Base-by-base conservation (phyloP, 345 rosid genomes). In the Linum tenue region DNA sequence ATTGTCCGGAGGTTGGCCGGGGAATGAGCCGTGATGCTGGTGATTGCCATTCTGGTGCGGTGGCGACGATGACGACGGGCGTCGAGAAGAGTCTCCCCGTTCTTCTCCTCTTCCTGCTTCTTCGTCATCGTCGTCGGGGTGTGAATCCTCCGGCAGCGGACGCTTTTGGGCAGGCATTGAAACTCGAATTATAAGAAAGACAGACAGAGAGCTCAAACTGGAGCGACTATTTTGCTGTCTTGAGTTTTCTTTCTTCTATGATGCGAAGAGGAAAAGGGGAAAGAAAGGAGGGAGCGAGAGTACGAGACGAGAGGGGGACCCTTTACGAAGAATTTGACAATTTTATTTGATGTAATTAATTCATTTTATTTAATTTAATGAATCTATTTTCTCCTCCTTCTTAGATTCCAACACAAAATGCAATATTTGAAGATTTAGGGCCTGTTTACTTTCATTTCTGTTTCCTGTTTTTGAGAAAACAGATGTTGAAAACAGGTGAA, bases 101-200 rank as follows among this genome's bases (percentile, higher is more conserved):
- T 76, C 11, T 41, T 12, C 79, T 17, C 62, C 22, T 58, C 39
- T 12, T 39, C 9, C 15, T 62, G 58, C 48, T 70, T 67, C 7
- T 75, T 56, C 55, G 65, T 76, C 63, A 51, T 71, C 76, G 39
- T 66, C 82, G 58, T 75, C 76, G 68, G 64, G 62, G 74, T 64
- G 68, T 43, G 75, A 78, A 78, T 78, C 82, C 66, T 83, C 90
- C 31, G 84, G 74, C 65, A 80, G 70, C 51, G 82, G 63, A 70
- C 77, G 83, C 85, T 83, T 88, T 80, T 85, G 83, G n/a, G 95
- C 77, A 66, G 96, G 98, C 98, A 91, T 91, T 88, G 79, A 41
- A 48, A 15, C 53, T 22, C 3, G 53, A 48, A 48, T 48, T 48
- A 41, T 48, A 22, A 22, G 31, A 22, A 22, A 22, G 31, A 22